Percentiles rank a stretch among this genome's conserved stretches.
Evolutionary conservation across 345 rosid genomes (phyloP).

Genomic region (Camelina neglecta): DNA sequence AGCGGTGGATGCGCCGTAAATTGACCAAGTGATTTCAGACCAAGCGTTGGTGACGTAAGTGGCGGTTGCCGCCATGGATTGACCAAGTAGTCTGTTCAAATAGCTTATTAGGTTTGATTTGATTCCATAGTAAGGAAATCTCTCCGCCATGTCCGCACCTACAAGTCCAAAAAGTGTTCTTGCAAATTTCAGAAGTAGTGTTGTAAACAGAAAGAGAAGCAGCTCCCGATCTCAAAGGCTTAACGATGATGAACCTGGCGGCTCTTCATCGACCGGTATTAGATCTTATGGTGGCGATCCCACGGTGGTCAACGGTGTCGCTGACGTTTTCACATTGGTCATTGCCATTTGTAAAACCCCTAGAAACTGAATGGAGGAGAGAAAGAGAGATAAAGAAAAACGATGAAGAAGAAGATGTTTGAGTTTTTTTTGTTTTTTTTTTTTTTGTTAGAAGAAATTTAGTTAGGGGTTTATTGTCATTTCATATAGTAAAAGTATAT

Average conservation of each 20-base stretch:
- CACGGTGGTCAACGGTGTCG: conserved; percentile 37
- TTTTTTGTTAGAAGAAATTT: no score
- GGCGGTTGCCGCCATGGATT: conserved; percentile 52
- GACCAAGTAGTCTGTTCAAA: conserved; percentile 52
- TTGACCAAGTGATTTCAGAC: conserved; percentile 39
- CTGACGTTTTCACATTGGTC: conserved; percentile 4
- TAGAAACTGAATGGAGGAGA: no score
- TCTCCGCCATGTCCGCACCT: conserved; percentile 53
- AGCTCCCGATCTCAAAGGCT: neutral
- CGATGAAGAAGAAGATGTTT: no score
- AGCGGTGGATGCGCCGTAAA: no score
- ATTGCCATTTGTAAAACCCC: no score
- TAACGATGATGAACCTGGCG: conserved; percentile 42
- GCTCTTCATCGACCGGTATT: conserved; percentile 39
- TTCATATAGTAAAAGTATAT: no score
- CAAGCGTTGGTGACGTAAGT: conserved; percentile 49
- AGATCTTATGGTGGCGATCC: conserved; percentile 26
- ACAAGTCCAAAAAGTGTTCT: neutral
- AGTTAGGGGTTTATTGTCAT: no score
- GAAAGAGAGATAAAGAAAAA: no score
- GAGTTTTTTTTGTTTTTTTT: no score
- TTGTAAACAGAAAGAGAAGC: conserved; percentile 6
- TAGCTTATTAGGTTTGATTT: conserved; percentile 46
- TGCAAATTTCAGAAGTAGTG: neutral
- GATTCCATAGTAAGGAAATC: conserved; percentile 43